Evolutionary conservation across 257 asterid genomes (phyloP).

Genomic region (Nicotiana tabacum): DNA sequence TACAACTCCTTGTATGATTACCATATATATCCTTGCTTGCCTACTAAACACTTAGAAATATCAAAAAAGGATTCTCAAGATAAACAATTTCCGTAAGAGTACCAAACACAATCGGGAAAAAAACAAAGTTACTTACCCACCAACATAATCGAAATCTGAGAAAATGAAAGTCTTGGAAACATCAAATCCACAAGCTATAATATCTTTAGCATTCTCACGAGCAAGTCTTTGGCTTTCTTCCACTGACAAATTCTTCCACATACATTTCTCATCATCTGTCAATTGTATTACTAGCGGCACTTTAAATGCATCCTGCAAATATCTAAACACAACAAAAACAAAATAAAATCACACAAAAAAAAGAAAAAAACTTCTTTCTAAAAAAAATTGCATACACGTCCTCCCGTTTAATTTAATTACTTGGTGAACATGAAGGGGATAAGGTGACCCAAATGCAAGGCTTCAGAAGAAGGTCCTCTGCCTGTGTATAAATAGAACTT

Average conservation of each 20-base stretch:
- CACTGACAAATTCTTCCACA: slow-evolving; percentile 90
- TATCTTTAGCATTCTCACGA: slow-evolving; percentile 94
- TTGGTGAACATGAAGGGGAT: slow-evolving; percentile 95
- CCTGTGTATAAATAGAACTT: slow-evolving; percentile 90
- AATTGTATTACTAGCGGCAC: slow-evolving; percentile 92
- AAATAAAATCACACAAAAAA: not conserved
- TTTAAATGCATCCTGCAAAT: slow-evolving; percentile 91
- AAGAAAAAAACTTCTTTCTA: not conserved
- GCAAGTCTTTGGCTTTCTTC: slow-evolving; percentile 97
- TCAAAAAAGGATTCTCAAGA: not conserved
- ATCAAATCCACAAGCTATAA: slow-evolving; percentile 98
- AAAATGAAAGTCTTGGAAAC: slow-evolving; percentile 84
- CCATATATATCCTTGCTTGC: not conserved
- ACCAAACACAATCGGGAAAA: not conserved
- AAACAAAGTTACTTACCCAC: slow-evolving; percentile 50
- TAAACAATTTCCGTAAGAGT: not conserved
- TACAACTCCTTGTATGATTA: not conserved
- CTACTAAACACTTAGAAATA: not conserved
- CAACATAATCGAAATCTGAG: slow-evolving; percentile 84
- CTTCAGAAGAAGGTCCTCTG: slow-evolving; percentile 96
- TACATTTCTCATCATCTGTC: slow-evolving; percentile 95
- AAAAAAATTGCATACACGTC: not conserved
- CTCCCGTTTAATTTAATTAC: slow-evolving; percentile 25
- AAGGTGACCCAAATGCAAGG: slow-evolving; percentile 94
- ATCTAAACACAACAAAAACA: slow-evolving; percentile 34